Base-by-base conservation (phyloP, 108 stramenopile species). In the Aurantiochytrium sp. region DNA sequence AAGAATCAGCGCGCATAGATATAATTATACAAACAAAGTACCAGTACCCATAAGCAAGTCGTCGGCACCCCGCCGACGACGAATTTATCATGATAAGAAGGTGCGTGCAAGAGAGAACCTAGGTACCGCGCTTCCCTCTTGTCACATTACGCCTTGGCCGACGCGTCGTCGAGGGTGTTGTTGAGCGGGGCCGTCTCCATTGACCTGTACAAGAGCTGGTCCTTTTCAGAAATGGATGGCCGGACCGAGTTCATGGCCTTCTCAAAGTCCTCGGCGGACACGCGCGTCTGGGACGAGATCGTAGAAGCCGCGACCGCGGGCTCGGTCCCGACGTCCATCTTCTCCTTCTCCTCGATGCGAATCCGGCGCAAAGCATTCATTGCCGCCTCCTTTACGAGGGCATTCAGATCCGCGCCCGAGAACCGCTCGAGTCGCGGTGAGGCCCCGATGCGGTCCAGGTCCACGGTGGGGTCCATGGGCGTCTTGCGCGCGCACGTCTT, bases 381-480 rank as follows among this genome's bases (percentile, higher is more conserved):
- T n/a, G 92, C 93, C 1, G 93, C 93, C 37, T 93, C 93, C 4
- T 91, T 90, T 24, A 93, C 68, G 5, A 94, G 55, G 0, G 91
- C 92, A n/a, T 89, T 45, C 21, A 94, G 89, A 68, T 94, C 93
- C 3, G 93, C 93, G 24, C 93, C 93, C 21, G 85, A 89, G 91
- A 91, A 94, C 19, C 93, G 91, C 22, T 92, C 93, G 32, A 59
- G 87, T 55, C 87, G 90, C 15, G 55, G 37, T 24, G 86, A 86
- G 8, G 19, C 41, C 81, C 90, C 93, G 24, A 94, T 32, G 31
- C 48, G 36, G 15, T 89, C 81, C 2, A 93, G 69, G 45, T 92
- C 92, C 37, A 92, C 89, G 21, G 55, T 85, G 5, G 53, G 37
- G 39, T 68, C 88, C 21, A 50, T 32, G 19, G 91, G 86, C 45